A percentile compares a stretch with the other conserved stretches of the same genome.
These are phyloP conservation scores for Verticillium dahliae DNA, from an alignment of 2,329 filamentous ascomycete species.

Conservation along the genomic window DNA sequence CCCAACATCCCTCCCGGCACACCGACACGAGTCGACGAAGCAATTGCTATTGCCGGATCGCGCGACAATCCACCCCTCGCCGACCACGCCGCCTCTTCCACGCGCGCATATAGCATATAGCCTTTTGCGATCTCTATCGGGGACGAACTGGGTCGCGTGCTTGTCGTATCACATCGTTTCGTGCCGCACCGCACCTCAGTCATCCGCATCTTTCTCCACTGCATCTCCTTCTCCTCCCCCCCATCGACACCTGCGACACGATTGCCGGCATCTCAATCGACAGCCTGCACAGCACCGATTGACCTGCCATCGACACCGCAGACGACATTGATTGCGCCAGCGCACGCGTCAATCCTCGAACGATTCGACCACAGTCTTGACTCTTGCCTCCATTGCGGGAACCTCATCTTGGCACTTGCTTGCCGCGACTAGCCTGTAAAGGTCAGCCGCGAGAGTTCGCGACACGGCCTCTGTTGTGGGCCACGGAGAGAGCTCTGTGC, in stretches of 20 bases:
- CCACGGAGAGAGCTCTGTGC: conserved; percentile 17
- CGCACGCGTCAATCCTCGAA: neutral
- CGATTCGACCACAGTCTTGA: neutral
- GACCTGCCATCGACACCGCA: too few relatives aligned
- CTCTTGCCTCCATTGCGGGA: neutral
- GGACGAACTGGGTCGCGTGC: conserved; percentile 3
- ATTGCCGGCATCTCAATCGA: conserved; percentile 2
- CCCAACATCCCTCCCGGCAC: neutral
- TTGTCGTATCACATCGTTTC: neutral
- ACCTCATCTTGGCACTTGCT: neutral
- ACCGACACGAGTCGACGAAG: conserved; percentile 1
- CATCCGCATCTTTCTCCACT: neutral
- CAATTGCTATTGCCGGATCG: conserved; percentile 2
- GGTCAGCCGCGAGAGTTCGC: neutral
- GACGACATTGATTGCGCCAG: too few relatives aligned
- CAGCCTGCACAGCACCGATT: too few relatives aligned
- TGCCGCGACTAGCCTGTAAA: neutral
- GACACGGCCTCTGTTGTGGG: conserved; percentile 6
- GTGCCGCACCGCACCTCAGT: neutral
- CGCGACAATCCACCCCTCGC: conserved; percentile 5
- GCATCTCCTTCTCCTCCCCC: neutral
- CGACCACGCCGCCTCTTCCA: conserved; percentile 1
- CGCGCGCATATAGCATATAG: neutral
- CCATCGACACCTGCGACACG: conserved; percentile 2
- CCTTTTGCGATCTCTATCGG: conserved; percentile 3